These are phyloP conservation scores for Oropetium thomaeum DNA, from an alignment of 176 grass and related monocot species.

Conservation along the genomic window DNA sequence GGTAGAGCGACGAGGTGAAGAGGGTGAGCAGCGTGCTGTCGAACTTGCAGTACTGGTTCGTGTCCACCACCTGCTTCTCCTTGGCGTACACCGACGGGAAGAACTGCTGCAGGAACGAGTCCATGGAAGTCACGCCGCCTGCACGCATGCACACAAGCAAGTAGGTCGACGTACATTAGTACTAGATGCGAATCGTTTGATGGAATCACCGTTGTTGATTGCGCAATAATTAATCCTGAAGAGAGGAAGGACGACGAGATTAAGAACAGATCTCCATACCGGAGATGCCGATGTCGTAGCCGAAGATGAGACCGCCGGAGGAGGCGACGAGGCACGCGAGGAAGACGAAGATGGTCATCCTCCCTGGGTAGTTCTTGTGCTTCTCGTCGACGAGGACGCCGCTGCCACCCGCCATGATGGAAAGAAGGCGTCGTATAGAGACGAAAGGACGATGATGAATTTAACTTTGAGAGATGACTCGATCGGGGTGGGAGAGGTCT, in stretches of 20 bases:
- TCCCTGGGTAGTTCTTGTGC: slow-evolving; percentile 27
- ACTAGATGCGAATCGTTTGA: neutral
- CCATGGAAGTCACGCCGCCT: slow-evolving; percentile 48
- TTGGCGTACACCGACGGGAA: slow-evolving; percentile 51
- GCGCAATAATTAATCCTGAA: no score
- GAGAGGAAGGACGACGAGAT: no score
- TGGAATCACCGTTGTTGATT: neutral
- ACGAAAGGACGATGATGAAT: no score
- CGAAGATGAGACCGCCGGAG: slow-evolving; percentile 52
- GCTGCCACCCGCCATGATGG: slow-evolving; percentile 21
- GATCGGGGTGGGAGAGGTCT: no score
- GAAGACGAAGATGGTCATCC: slow-evolving; percentile 46
- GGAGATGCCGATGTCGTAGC: slow-evolving; percentile 50
- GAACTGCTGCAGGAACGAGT: slow-evolving; percentile 36
- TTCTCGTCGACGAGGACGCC: neutral
- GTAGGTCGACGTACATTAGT: no score
- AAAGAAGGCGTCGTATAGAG: no score
- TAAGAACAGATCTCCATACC: slow-evolving; percentile 23
- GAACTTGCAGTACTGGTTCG: slow-evolving; percentile 85
- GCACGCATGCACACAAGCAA: no score
- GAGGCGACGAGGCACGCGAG: slow-evolving; percentile 47
- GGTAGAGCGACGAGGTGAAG: slow-evolving; percentile 87
- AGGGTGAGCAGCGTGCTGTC: slow-evolving; percentile 66
- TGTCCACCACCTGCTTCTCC: slow-evolving; percentile 30
- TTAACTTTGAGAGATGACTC: no score